Base-by-base conservation (phyloP, 2,329 filamentous ascomycete species). In the Pyrenochaeta sp. region DNA sequence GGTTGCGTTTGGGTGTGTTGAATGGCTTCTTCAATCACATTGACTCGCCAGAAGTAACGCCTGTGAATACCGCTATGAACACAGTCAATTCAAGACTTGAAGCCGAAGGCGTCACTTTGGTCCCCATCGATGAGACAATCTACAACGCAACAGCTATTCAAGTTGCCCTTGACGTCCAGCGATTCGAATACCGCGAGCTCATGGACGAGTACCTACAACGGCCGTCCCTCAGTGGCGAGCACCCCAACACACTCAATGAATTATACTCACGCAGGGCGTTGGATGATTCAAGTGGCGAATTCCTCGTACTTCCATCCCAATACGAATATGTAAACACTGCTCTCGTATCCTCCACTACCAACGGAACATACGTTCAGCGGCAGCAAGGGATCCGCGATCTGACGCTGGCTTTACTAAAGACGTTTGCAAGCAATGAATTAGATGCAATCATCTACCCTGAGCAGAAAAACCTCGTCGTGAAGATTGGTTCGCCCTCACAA, bases 401-500 rank as follows among this genome's bases (percentile, higher is more conserved):
- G 12, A 86, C 81, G 3, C 67, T 77, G 1, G 74, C 79, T 0
- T 72, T 89, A 2, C 72, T 77, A n/a, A 56, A 71, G 2, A 85
- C 83, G 0, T 86, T 89, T 54, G 66, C 73, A 0, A 51, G 64
- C 0, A 74, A 85, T 56, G 54, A 70, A 0, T 76, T 89, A 12
- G 83, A 87, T 64, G 85, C 82, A 0, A 62, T 89, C 31, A 81
- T 88, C 61, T 89, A 89, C 69, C 86, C 87, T 0, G 82, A 89
- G 66, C 87, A 89, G 63, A 82, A 82, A 64, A 87, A 87, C 48
- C 79, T 89, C 1, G 84, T 87, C 5, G 85, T 87, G 2, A 80
- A 81, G 40, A 70, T 87, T 20, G 85, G 85, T 2, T 79, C 81
- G 0, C 76, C 81, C 0, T 82, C 79, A 0, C 87, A 89, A 71